These are phyloP conservation scores for Cryomyces minteri DNA, from an alignment of 495 filamentous ascomycete species.

Conservation along the genomic window DNA sequence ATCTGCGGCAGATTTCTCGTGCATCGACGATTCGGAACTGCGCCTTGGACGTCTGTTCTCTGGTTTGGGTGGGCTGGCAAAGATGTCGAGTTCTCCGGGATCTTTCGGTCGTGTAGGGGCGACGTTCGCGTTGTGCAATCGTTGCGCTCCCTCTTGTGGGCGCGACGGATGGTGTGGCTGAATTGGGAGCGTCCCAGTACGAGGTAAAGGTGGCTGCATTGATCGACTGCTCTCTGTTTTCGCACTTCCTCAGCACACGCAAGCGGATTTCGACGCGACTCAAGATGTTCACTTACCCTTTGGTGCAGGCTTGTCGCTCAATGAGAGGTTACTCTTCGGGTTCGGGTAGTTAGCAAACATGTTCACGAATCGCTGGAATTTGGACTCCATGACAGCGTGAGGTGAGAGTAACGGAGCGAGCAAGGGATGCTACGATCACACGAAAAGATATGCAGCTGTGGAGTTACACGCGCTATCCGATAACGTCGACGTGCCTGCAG, in stretches of 20 bases:
- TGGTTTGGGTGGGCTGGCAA: slow-evolving; percentile 26
- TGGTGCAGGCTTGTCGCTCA: slow-evolving; percentile 14
- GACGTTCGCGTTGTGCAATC: slow-evolving; percentile 17
- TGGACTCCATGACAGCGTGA: slow-evolving; percentile 8
- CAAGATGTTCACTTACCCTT: slow-evolving; percentile 6
- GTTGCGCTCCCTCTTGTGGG: slow-evolving; percentile 23
- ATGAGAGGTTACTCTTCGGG: slow-evolving; percentile 18
- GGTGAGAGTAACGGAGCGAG: neutral
- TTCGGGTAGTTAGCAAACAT: slow-evolving; percentile 21
- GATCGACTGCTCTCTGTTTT: too few species aligned
- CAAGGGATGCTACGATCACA: neutral
- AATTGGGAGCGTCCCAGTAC: slow-evolving; percentile 8
- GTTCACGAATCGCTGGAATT: slow-evolving; percentile 14
- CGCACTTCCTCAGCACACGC: too few species aligned
- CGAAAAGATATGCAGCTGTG: neutral
- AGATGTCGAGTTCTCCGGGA: slow-evolving; percentile 28
- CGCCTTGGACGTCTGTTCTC: slow-evolving; percentile 43
- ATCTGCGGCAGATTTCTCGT: slow-evolving; percentile 32
- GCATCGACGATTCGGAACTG: slow-evolving; percentile 87
- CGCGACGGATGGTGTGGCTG: slow-evolving; percentile 13
- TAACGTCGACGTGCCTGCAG: neutral
- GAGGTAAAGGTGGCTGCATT: too few species aligned
- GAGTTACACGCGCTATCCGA: neutral
- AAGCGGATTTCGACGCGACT: too few species aligned
- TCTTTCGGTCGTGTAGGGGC: slow-evolving; percentile 14